Evolutionary conservation across 169 alveolate species (phyloP), one percentile per base, ranked within the genome.

Genomic region (Amoebophrya sp.): DNA sequence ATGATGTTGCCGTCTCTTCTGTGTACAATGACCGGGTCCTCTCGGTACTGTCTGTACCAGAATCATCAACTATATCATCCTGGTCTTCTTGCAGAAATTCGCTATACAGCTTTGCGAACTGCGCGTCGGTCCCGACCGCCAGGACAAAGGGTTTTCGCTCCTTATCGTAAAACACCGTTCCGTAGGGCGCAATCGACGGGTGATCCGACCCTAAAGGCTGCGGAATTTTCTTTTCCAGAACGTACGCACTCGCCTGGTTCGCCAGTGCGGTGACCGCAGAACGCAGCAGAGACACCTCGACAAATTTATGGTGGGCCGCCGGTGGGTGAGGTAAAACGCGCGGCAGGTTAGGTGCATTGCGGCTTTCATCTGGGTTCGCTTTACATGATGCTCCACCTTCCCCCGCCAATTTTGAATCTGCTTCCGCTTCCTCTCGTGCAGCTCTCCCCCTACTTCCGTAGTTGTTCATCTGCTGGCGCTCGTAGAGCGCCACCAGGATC

Each of bases 91-190:
- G 10, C 35, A 66, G 10, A 3, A 66, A 66, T 25, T 66, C 83
- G 7, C 35, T 2, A 66, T n/a, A 66, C 83, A 66, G 35, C 83
- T 66, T 66, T 25, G 38, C 35, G 35, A 66, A 66, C 83, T 66
- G 83, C 35, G 83, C 35, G 18, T 66, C 83, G 29, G 83, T 66
- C 32, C 83, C 83, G 35, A 66, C 83, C 35, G 83, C 83, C 32
- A 66, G 83, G 10, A 66, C 83, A 25, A 66, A 66, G 83, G 83
- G 83, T 25, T 66, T 66, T 25, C 83, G 83, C 83, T 2, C 83
- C 10, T 25, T 66, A 25, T 66, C 83, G 83, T 66, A 66, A n/a
- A 66, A 66, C 39, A 66, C 83, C 0, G 83, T 66, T 25, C 83
- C 83, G 83, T 66, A 66, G 32, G 83, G 83, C 1, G 18, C 83